Base-by-base conservation (phyloP, 1,284 basidiomycete species). In the Ustilago nuda region DNA sequence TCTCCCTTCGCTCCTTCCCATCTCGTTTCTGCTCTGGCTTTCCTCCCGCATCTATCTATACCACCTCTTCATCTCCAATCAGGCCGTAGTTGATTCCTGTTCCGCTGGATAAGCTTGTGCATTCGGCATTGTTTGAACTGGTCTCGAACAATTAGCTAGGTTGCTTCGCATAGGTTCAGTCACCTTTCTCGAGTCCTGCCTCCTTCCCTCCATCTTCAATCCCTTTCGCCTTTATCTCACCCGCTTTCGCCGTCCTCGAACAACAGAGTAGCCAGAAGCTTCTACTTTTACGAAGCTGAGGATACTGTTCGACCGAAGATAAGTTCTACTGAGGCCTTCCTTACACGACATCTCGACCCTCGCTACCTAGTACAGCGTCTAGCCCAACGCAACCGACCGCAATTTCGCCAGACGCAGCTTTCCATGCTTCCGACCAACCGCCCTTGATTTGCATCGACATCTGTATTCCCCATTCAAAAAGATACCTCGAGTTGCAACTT, bases 401-500 rank as follows among this genome's bases (percentile, higher is more conserved):
- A 43, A 35, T 19, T 17, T 11, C 27, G 17, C 35, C 35, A 36
- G n/a, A 23, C 11, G 8, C 36, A 30, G 43, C 17, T 23, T 30
- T 35, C 41, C 58, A 62, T 66, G 59, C 51, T 36, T 9, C 17
- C 46, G 17, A 8, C 23, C 23, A 27, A 27, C 54, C 32, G n/a
- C 12, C 12, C n/a, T 30, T 62, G 55, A 66, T 23, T 33, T 56
- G 53, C 55, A 56, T 62, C 41, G 41, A n/a, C 63, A 27, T 23
- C 62, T 55, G 52, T 59, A 66, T 66, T 56, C 27, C 57, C 58
- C 37, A 1, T 15, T 33, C 15, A 8, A n/a, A 39, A 62, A 62
- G 32, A 71, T 71, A 71, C 69, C 69, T 71, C 56, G 45, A 43
- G 56, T 32, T 51, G 35, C 27, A 55, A 43, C 33, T 52, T 41